Evolutionary conservation across 768 basidiomycete genomes (phyloP), one percentile per base, ranked within the genome.

Genomic region (Chalciporus sphaerocephalus): DNA sequence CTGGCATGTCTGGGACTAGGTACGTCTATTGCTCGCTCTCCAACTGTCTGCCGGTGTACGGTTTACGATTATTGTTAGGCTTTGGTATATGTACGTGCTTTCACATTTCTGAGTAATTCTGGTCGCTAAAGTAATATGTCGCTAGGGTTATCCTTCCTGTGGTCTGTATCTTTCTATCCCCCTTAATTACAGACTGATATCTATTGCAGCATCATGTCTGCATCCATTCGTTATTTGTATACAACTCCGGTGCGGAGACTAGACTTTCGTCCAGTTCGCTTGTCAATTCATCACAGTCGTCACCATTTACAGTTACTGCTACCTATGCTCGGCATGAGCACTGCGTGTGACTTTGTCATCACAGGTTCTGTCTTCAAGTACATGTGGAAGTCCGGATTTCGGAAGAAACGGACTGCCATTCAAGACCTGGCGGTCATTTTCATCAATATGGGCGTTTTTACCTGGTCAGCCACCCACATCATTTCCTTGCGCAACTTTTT

Each of bases 351-450:
- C 15, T 0, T 44, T 6, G 2, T 53, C 3, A 48, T 53, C 33
- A 45, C 50, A 13, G 22, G 0, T 0, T 25, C 28, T 1, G 24
- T 52, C 25, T 46, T 56, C 30, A 48, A 47, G 35, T 56, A 56
- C 7, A 40, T 56, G 54, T 56, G 54, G 55, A 56, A 27, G 18
- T 44, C 52, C 13, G 54, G 42, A 8, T 51, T 55, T 20, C 48
- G 41, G n/a, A 46, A 22, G 24, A 25, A 35, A 28, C 50, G 46
- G 6, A 46, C 21, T 6, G 10, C 35, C 2, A 36, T 52, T 18
- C 44, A 48, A 20, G 46, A 52, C 22, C 5, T 55, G 17, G 54
- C 53, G 2, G 7, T 47, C 2, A 40, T 55, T n/a, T 55, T 41
- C 15, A 47, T 55, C 18, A 47, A 50, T 23, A 55, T 40, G 2